Percentiles rank a stretch among this genome's conserved stretches.
Conservation (phyloP, 768 basidiomycete genomes). For the Mycena epipterygia region DNA sequence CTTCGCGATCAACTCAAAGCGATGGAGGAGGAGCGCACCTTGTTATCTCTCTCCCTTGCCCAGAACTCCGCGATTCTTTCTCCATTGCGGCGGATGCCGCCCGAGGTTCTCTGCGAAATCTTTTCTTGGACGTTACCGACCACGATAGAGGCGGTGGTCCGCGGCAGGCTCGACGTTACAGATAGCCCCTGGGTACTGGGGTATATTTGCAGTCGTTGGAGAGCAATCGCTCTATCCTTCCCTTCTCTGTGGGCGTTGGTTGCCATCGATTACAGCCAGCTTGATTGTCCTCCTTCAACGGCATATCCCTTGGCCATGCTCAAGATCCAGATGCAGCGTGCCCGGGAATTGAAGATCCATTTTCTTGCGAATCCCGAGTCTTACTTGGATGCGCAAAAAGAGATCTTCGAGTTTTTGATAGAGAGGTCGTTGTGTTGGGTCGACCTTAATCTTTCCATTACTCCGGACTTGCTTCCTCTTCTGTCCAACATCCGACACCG, state of each 20-base stretch:
- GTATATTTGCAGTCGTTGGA: not conserved
- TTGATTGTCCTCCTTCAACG: not conserved
- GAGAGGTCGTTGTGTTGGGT: too few relatives aligned
- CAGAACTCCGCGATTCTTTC: not conserved
- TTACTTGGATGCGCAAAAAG: not conserved
- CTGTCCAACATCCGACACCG: too few relatives aligned
- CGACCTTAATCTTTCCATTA: too few relatives aligned
- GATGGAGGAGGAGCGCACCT: not conserved
- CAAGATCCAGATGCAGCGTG: not conserved
- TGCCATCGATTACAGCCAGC: not conserved
- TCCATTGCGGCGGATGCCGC: slow-evolving; percentile 16
- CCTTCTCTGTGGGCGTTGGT: slow-evolving; percentile 19
- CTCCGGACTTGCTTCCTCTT: too few relatives aligned
- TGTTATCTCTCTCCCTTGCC: not conserved
- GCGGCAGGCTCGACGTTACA: not conserved
- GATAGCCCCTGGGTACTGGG: slow-evolving; percentile 7
- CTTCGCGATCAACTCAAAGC: not conserved
- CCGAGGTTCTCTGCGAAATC: slow-evolving; percentile 21
- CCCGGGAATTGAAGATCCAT: not conserved
- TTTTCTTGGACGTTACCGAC: slow-evolving; percentile 3
- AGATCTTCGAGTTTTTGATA: not conserved
- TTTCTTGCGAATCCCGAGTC: not conserved
- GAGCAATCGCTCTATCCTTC: not conserved
- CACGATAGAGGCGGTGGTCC: not conserved
- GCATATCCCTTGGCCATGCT: not conserved